Evolutionary conservation across 108 stramenopile genomes (phyloP).

Genomic region (Cyclotella choctawhatcheeana): DNA sequence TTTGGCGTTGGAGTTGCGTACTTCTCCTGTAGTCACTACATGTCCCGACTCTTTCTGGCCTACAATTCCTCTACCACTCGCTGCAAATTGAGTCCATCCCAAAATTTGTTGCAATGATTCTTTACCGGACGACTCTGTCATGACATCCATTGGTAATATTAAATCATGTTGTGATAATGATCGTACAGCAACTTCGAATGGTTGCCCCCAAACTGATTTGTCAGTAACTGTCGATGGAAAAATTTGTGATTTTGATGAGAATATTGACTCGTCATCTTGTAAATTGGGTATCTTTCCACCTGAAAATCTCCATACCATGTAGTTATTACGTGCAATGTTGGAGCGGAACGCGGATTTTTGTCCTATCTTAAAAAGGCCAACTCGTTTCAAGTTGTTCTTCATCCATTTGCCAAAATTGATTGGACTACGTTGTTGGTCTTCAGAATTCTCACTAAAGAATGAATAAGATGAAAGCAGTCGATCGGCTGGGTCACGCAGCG

Average conservation of each 20-base stretch:
- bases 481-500: constrained; percentile 57
- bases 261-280: not conserved
- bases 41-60: constrained; percentile 15
- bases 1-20: constrained; percentile 41
- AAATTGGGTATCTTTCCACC: constrained; percentile 23
- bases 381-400: not conserved
- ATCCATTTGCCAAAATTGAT: constrained; percentile 35
- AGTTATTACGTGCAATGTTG: constrained; percentile 43
- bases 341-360: not conserved
- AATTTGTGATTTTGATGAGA: not conserved
- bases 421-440: constrained; percentile 12
- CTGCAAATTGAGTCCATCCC: constrained; percentile 43
- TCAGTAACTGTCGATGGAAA: constrained; percentile 10
- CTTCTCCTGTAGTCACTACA: constrained; percentile 46
- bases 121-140: constrained; percentile 33
- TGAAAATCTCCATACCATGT: constrained; percentile 54
- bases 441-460: constrained; percentile 28
- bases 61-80: constrained; percentile 4
- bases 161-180: constrained; percentile 41
- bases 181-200: constrained; percentile 39
- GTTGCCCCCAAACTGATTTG: constrained; percentile 11
- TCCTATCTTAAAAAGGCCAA: constrained; percentile 11
- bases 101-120: constrained; percentile 12
- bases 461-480: constrained; percentile 58
- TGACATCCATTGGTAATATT: constrained; percentile 45